A percentile compares a stretch with the other conserved stretches of the same genome.
Conservation (phyloP, 495 filamentous ascomycete genomes). For the Hypoxylon lenormandii region DNA sequence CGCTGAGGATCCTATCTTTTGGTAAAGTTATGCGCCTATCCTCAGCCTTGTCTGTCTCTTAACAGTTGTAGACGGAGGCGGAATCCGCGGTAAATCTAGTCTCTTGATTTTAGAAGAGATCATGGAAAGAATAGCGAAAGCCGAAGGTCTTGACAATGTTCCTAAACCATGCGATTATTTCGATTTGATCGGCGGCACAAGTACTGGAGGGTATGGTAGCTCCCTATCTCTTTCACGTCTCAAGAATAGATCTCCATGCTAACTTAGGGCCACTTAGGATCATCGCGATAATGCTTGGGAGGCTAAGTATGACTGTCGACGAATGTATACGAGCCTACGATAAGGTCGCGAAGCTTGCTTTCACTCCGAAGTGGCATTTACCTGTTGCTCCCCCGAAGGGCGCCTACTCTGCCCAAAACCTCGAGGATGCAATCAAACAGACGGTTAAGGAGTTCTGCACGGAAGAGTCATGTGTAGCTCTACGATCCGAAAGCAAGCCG, state of each 20-base stretch:
- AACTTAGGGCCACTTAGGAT: conserved; percentile 39
- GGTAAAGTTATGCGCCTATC: conserved; percentile 7
- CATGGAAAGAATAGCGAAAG: conserved; percentile 41
- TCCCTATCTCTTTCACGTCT: neutral
- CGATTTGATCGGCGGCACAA: conserved; percentile 53
- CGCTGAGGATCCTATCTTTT: conserved; percentile 28
- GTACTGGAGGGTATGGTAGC: conserved; percentile 50
- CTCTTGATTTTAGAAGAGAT: conserved; percentile 51
- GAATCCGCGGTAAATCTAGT: conserved; percentile 53
- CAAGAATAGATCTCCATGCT: neutral
- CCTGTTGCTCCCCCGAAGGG: conserved; percentile 25
- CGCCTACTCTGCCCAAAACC: conserved; percentile 39
- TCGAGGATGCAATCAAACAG: conserved; percentile 42
- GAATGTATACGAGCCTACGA: conserved; percentile 47
- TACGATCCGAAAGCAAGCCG: conserved; percentile 16
- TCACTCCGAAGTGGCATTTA: conserved; percentile 31
- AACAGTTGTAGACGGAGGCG: conserved; percentile 48
- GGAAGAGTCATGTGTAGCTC: conserved; percentile 8
- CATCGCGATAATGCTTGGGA: conserved; percentile 56
- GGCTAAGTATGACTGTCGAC: conserved; percentile 48
- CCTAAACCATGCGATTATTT: conserved; percentile 53
- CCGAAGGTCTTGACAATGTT: conserved; percentile 23
- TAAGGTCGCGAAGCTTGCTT: conserved; percentile 39
- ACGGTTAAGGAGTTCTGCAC: conserved; percentile 24
- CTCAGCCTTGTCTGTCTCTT: neutral